Evolutionary conservation across 305 asterid species (phyloP), one percentile per base, ranked within the genome.

Genomic region (Coffea humblotiana): DNA sequence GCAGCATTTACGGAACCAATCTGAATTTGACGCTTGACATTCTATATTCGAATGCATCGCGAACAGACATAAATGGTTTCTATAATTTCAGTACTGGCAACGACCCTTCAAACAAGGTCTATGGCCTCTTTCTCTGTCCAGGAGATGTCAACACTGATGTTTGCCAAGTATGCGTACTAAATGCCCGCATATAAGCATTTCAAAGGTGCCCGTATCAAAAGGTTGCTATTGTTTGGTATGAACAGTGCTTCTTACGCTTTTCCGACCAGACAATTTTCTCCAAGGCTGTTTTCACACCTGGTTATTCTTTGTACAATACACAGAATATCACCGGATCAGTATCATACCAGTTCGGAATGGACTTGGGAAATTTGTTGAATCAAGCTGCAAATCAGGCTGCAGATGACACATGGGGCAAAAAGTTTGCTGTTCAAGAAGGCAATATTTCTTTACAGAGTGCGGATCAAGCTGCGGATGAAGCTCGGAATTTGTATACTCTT

Each of bases 41-140:
- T 18, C 66, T 83, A 35, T 72, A 80, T 60, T 70, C 77, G 1
- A 68, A 69, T 23, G 71, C 67, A 61, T 49, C 74, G 2, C 51
- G 14, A 3, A 1, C 77, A 52, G 9, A 14, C 12, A 63, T 71
- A 18, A 21, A 67, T 32, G n/a, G 12, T 35, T 85, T 82, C 70
- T 60, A 72, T 45, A 72, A 54, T 10, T 29, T 51, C 66, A 63
- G 79, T 3, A 12, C 52, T 2, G 73, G 76, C 16, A n/a, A 32
- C 8, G 32, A 13, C 21, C 27, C 77, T 58, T 56, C 81, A 2
- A 71, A 52, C 27, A 12, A 5, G 45, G 66, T 45, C 27, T 83
- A 76, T 15, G 86, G 86, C 49, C 69, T 76, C 45, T 79, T 61
- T 37, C 58, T 79, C 56, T 83, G 86, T 73, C 78, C 79, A 3